These are phyloP conservation scores for Microbotryum silenes-acaulis DNA, from an alignment of 1,284 basidiomycete genomes.

Conservation along the genomic window DNA sequence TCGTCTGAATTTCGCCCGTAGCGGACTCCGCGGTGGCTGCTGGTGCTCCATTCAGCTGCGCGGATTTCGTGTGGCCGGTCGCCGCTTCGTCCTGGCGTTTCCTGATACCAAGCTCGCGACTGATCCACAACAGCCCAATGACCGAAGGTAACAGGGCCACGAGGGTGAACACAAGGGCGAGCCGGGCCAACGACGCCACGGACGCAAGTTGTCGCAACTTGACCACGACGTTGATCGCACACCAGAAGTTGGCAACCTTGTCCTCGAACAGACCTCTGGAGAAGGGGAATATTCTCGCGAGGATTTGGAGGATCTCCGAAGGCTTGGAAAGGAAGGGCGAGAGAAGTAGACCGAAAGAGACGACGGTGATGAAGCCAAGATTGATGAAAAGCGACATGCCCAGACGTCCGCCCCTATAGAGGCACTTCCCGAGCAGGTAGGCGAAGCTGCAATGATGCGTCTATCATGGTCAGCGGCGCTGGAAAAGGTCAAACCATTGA, in stretches of 20 bases:
- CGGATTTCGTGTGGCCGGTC: neutral
- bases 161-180: conserved; percentile 41
- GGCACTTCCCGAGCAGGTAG: conserved; percentile 73
- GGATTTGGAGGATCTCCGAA: conserved; percentile 53
- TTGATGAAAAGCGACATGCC: conserved; percentile 61
- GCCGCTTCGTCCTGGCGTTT: neutral
- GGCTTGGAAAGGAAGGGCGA: conserved; percentile 61
- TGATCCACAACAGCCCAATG: conserved; percentile 35
- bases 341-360: conserved; percentile 63
- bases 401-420: conserved; percentile 55
- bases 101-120: conserved; percentile 11
- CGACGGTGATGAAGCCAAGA: conserved; percentile 48
- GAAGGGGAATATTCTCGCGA: conserved; percentile 82
- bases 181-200: conserved; percentile 35
- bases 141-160: conserved; percentile 39
- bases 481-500: neutral
- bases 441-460: conserved; percentile 46
- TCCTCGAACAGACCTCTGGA: conserved; percentile 86
- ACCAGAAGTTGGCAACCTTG: conserved; percentile 94
- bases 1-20: conserved; percentile 28
- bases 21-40: neutral
- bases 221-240: conserved; percentile 74
- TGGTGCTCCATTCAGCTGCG: neutral
- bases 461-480: conserved; percentile 1
- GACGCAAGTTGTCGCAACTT: conserved; percentile 56